Percentiles rank a stretch among this genome's conserved stretches.
phyloP scores from a whole-genome alignment of 768 basidiomycete genomes.

The Lentinula aciculospora region DNA sequence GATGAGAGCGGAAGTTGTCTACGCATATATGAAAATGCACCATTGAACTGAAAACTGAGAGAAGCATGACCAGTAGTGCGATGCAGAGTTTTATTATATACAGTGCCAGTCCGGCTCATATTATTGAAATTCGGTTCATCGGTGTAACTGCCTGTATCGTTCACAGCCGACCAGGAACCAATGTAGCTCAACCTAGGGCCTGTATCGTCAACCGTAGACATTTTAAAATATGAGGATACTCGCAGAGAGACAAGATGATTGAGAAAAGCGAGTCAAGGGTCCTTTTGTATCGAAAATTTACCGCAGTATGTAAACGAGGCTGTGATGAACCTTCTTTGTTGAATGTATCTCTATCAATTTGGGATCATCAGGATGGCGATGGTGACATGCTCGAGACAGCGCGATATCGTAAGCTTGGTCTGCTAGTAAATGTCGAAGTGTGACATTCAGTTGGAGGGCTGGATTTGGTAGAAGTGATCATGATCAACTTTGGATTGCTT shows the following conservation, averaged over 20 bases:
- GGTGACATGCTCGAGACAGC: too few species aligned
- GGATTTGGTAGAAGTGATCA: too few species aligned
- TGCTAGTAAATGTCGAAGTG: too few species aligned
- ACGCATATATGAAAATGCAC: background rate
- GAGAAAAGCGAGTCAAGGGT: background rate
- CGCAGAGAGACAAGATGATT: background rate
- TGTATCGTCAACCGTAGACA: conserved; percentile 7
- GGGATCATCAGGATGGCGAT: too few species aligned
- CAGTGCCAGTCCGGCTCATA: background rate
- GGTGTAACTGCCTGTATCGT: background rate
- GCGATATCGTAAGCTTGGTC: too few species aligned
- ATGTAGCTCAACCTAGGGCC: background rate
- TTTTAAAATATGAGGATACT: background rate
- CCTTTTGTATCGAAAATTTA: too few species aligned
- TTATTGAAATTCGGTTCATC: background rate
- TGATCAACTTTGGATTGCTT: too few species aligned
- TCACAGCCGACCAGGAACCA: background rate
- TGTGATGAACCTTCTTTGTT: too few species aligned
- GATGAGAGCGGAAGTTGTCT: background rate
- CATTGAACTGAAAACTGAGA: conserved; percentile 4
- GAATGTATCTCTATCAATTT: too few species aligned
- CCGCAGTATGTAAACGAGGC: too few species aligned
- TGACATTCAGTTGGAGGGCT: too few species aligned
- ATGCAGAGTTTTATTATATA: conserved; percentile 1
- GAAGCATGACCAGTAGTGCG: background rate